Base-by-base conservation (phyloP, 2,329 filamentous ascomycete genomes). In the Aspergillus novoparasiticus region DNA sequence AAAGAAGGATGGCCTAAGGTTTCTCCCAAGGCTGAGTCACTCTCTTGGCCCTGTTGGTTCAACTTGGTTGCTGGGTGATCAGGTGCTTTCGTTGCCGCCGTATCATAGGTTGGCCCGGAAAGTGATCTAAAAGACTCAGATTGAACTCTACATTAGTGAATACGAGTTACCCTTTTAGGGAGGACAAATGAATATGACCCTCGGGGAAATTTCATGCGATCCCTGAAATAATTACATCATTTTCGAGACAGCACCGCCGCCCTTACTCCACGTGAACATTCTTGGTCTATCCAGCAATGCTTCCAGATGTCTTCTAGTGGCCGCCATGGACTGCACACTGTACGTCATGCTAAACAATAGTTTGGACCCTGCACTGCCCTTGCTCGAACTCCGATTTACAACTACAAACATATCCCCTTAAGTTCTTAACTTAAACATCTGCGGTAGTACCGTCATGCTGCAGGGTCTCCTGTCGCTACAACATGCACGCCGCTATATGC, bases 241-340 rank as follows among this genome's bases (percentile, higher is more conserved):
- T 6, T 4, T 14, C 28, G n/a, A 11, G 19, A 16, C 30, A 36
- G 32, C 57, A 50, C 57, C 34, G 57, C 45, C 43, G 45, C 26
- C 39, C 32, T 30, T 23, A 48, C 39, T 21, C 54, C 59, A 56
- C 55, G 32, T 55, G 59, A 58, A 34, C 36, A 36, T 41, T 12
- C 39, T 32, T 21, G 12, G 41, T 2, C 19, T 46, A 26, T 23
- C 6, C 39, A 41, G 19, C 48, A n/a, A 30, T 51, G 36, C 56
- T 64, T 64, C 62, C 26, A 64, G 43, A 36, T 62, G 59, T 56
- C 54, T 58, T 61, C 59, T 61, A 64, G 59, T 53, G 54, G 58
- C 55, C 48, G 23, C 34, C 19, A 43, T 39, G 16, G 12, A 50
- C 32, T 26, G 28, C n/a, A 41, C 36, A 41, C 23, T 10, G 10